Evolutionary conservation across 768 basidiomycete species (phyloP).

Genomic region (Psilocybe sp.): DNA sequence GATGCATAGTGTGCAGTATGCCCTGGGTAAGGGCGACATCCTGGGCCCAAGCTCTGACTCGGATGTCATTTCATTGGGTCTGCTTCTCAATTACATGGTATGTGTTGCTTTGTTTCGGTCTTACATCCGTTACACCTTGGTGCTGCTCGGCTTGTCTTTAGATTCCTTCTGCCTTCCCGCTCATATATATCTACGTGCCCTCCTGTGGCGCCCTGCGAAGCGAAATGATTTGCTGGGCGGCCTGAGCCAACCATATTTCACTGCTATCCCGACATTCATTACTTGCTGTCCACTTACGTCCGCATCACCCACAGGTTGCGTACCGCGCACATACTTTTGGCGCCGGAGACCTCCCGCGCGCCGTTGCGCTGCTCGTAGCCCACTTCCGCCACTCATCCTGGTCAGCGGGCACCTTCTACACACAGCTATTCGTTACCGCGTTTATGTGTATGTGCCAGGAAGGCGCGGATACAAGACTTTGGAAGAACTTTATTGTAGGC

Average conservation of each 20-base stretch:
- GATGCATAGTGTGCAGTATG: constrained; percentile 60
- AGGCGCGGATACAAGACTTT: constrained; percentile 37
- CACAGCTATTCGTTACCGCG: constrained; percentile 63
- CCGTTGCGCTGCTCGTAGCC: constrained; percentile 52
- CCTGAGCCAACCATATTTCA: no score
- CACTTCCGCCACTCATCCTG: constrained; percentile 62
- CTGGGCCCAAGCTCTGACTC: constrained; percentile 58
- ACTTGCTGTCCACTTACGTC: neutral
- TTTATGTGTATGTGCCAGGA: constrained; percentile 61
- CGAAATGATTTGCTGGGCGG: constrained; percentile 1
- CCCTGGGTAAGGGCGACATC: constrained; percentile 55
- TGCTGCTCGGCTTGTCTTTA: neutral
- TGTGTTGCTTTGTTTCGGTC: constrained; percentile 15
- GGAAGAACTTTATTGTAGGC: constrained; percentile 72
- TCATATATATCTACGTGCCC: neutral
- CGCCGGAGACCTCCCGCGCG: constrained; percentile 51
- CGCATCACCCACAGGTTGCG: constrained; percentile 40
- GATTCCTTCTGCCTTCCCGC: neutral
- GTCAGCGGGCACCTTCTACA: constrained; percentile 63
- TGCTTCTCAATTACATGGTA: constrained; percentile 63
- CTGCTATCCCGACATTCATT: neutral
- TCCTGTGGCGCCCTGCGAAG: constrained; percentile 11
- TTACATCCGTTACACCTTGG: constrained; percentile 2
- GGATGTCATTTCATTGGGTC: constrained; percentile 62
- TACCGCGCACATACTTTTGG: constrained; percentile 61